phyloP scores from a whole-genome alignment of 495 filamentous ascomycete species.

The Usnea hakonensis region DNA sequence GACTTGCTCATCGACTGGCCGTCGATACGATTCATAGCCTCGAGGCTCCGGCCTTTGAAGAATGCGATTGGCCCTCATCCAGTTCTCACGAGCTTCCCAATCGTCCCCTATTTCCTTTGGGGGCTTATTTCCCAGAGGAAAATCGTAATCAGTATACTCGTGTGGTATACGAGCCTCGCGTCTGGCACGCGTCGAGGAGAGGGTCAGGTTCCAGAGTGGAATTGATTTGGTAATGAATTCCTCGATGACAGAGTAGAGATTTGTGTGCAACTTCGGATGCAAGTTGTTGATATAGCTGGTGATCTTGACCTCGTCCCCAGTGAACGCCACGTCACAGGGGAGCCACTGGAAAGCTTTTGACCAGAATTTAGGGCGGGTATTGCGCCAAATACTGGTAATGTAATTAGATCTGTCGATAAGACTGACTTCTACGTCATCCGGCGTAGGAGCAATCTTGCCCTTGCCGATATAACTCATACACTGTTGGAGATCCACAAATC shows the following conservation, averaged over 20 bases:
- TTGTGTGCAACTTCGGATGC: constrained; percentile 39
- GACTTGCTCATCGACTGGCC: constrained; percentile 5
- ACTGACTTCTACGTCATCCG: constrained; percentile 13
- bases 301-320: constrained; percentile 29
- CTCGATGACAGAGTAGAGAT: constrained; percentile 47
- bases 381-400: not conserved
- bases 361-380: constrained; percentile 7
- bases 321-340: constrained; percentile 46
- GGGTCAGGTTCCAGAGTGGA: constrained; percentile 45
- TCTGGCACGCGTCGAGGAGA: constrained; percentile 12
- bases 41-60: constrained; percentile 34
- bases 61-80: constrained; percentile 14
- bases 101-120: constrained; percentile 20
- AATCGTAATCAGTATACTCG: constrained; percentile 1
- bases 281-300: constrained; percentile 55
- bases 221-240: constrained; percentile 41
- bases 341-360: constrained; percentile 50
- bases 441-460: constrained; percentile 27
- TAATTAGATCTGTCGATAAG: not conserved
- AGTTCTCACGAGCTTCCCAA: constrained; percentile 11
- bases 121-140: not conserved
- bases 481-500: constrained; percentile 34
- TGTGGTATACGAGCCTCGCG: not conserved
- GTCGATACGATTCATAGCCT: constrained; percentile 22
- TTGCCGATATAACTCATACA: constrained; percentile 36